Base-by-base conservation (phyloP, 2,329 filamentous ascomycete genomes). In the Colletotrichum sp. region DNA sequence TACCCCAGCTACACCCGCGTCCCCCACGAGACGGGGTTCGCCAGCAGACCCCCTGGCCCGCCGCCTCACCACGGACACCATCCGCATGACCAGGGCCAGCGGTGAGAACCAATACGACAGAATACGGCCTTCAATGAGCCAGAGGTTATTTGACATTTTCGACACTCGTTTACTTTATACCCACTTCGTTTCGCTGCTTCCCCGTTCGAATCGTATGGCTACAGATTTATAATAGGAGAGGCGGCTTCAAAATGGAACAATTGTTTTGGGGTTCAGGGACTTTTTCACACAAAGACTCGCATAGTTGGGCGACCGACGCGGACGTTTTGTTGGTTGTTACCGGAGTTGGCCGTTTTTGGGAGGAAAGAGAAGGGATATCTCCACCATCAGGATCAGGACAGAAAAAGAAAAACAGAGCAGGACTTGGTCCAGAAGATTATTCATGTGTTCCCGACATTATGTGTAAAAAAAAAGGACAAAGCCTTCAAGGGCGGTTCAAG, bases 1-100 rank as follows among this genome's bases (percentile, higher is more conserved):
- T 76, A 76, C 55, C 72, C 77, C 21, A 66, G 69, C 30, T 78
- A 78, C 44, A 67, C 72, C 7, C 76, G 77, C 8, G 76, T 78
- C 24, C 77, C 72, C 28, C 72, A 78, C 39, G 77, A 78, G 64
- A 70, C 76, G 13, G 77, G 77, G n/a, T 78, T 77, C 63, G 77
- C 76, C 36, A 74, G 59, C 65, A 66, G 74, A 62, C 16, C 52
- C 30, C 12, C 65, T 15, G 76, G 73, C 18, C 73, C 69, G 21
- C 52, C 74, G 34, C 60, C 49, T 26, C 73, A 72, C 16, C 72
- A 68, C n/a, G 49, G 66, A 21, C 69, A 65, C 8, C 69, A 76
- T 34, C 63, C 39, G 24, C 71, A 76, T 57, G 70, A 76, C n/a
- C 44, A 36, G n/a, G 71, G 71, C 32, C 65, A 63, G 59, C 74